phyloP scores from a whole-genome alignment of 495 filamentous ascomycete species.

The Tricharina praecox region DNA sequence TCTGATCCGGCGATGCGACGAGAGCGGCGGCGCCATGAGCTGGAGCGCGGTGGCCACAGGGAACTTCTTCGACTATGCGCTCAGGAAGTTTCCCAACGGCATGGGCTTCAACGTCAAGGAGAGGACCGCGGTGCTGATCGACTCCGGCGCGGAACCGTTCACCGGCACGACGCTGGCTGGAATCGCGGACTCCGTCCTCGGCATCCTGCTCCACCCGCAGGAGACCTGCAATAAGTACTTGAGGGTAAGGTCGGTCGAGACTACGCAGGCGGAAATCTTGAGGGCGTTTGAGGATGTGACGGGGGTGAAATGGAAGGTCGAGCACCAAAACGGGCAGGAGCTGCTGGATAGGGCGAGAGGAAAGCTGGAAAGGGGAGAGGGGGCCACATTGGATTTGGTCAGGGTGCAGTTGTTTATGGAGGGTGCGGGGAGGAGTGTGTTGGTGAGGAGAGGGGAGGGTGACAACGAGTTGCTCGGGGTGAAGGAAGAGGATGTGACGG shows the following conservation, averaged over 20 bases:
- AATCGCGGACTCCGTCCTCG: slow-evolving; percentile 35
- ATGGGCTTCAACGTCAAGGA: slow-evolving; percentile 31
- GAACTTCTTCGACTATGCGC: slow-evolving; percentile 33
- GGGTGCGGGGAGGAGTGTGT: slow-evolving; percentile 26
- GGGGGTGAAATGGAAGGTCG: slow-evolving; percentile 23
- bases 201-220: slow-evolving; percentile 35
- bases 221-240: slow-evolving; percentile 39
- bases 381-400: slow-evolving; percentile 30
- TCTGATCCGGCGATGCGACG: slow-evolving; percentile 30
- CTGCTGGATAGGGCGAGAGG: slow-evolving; percentile 31
- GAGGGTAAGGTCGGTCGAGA: slow-evolving; percentile 34
- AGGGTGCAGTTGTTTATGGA: slow-evolving; percentile 28
- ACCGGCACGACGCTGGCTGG: slow-evolving; percentile 34
- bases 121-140: slow-evolving; percentile 33
- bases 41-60: slow-evolving; percentile 39
- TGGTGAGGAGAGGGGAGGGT: slow-evolving; percentile 23
- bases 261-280: slow-evolving; percentile 40
- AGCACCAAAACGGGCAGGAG: slow-evolving; percentile 29
- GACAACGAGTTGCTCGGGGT: slow-evolving; percentile 32
- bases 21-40: slow-evolving; percentile 29
- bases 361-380: slow-evolving; percentile 30
- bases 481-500: slow-evolving; percentile 23
- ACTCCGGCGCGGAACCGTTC: slow-evolving; percentile 37
- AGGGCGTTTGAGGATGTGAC: slow-evolving; percentile 34
- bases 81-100: slow-evolving; percentile 28